Conservation (phyloP, 2,329 filamentous ascomycete genomes). For the Alternaria arbusti region DNA sequence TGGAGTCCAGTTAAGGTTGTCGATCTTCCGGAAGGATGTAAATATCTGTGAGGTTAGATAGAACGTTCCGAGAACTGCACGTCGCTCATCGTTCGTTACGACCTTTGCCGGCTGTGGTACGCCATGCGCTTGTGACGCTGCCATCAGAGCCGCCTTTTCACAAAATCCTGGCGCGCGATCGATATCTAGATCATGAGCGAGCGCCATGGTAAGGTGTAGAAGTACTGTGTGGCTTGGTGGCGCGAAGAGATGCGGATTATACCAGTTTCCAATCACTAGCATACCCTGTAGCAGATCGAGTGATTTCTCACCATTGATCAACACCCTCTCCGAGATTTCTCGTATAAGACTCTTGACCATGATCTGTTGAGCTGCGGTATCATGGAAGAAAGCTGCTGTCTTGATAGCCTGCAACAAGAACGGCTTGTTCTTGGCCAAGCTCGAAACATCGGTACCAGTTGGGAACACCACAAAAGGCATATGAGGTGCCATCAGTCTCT, state of each 20-base stretch:
- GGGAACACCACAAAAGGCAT: neutral
- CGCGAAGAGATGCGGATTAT: conserved; percentile 10
- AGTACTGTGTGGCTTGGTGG: conserved; percentile 5
- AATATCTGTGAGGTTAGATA: conserved; percentile 4
- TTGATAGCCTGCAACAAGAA: neutral
- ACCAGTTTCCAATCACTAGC: conserved; percentile 11
- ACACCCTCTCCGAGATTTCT: neutral
- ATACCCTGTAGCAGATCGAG: conserved; percentile 9
- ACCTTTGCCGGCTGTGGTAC: conserved; percentile 3
- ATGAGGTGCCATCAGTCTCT: neutral
- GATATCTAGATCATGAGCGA: conserved; percentile 8
- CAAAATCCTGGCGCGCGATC: conserved; percentile 4
- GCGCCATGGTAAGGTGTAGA: conserved; percentile 16
- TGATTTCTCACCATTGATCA: neutral
- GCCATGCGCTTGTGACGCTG: conserved; percentile 5
- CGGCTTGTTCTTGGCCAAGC: neutral
- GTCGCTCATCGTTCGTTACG: conserved; percentile 12
- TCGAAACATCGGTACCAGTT: neutral
- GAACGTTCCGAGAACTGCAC: conserved; percentile 11
- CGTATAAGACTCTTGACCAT: neutral
- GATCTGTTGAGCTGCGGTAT: neutral
- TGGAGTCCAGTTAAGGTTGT: neutral
- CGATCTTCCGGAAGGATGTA: neutral
- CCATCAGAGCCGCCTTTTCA: conserved; percentile 5
- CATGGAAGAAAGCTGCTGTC: neutral